phyloP scores from a whole-genome alignment of 768 basidiomycete genomes.

The Leccinellum albellum region DNA sequence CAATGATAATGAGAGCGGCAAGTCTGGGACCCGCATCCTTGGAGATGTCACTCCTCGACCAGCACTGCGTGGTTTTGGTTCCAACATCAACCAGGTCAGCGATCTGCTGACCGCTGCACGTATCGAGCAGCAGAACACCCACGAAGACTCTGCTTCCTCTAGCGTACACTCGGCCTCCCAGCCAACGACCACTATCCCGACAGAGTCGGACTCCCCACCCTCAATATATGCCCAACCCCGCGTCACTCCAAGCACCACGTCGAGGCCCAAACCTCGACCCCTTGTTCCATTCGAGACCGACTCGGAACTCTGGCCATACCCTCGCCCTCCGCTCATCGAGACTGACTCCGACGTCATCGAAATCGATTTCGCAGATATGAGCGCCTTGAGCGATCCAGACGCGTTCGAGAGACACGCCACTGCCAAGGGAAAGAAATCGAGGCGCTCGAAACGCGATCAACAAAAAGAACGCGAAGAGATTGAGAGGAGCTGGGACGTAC shows the following conservation, averaged over 20 bases:
- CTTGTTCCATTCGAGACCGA: constrained; percentile 62
- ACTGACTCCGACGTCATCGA: constrained; percentile 60
- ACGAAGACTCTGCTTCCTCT: constrained; percentile 4
- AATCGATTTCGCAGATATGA: constrained; percentile 71
- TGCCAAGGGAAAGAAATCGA: constrained; percentile 25
- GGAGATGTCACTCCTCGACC: constrained; percentile 64
- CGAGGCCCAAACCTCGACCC: constrained; percentile 32
- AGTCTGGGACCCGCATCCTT: constrained; percentile 20
- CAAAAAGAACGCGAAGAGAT: constrained; percentile 44
- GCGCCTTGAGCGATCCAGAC: constrained; percentile 64
- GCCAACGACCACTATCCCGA: neutral
- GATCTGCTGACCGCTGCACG: constrained; percentile 26
- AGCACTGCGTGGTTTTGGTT: constrained; percentile 35
- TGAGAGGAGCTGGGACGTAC: constrained; percentile 62
- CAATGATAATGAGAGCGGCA: constrained; percentile 17
- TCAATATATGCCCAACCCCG: constrained; percentile 10
- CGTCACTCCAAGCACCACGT: neutral
- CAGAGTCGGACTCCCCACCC: constrained; percentile 7
- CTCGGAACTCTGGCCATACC: constrained; percentile 71
- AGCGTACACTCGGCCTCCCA: constrained; percentile 1
- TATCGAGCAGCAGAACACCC: constrained; percentile 15
- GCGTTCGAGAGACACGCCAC: constrained; percentile 41
- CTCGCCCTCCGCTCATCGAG: constrained; percentile 43
- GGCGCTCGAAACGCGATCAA: constrained; percentile 33
- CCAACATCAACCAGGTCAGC: constrained; percentile 30